Evolutionary conservation across 257 asterid species (phyloP).

Genomic region (Lycium barbarum): DNA sequence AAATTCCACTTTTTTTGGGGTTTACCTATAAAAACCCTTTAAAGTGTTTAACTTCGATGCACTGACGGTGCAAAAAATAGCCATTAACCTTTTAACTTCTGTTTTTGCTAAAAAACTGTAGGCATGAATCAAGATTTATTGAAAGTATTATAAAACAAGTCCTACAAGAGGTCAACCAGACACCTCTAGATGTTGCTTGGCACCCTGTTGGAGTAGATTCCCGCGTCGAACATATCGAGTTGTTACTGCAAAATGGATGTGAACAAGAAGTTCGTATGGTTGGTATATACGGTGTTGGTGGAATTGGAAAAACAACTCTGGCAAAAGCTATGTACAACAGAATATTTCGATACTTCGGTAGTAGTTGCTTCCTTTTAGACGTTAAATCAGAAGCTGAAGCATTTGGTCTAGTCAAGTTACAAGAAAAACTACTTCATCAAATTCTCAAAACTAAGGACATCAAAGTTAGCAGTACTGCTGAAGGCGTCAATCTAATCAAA

Average conservation of each 20-base stretch:
- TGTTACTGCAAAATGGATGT: background rate
- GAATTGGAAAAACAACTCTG: background rate
- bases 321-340: background rate
- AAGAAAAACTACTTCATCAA: background rate
- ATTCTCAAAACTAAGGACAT: background rate
- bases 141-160: too few relatives aligned
- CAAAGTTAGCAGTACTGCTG: background rate
- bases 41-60: too few relatives aligned
- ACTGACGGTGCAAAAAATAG: too few relatives aligned
- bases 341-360: background rate
- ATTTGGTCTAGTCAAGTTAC: background rate
- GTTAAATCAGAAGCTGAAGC: background rate
- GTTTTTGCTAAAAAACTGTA: too few relatives aligned
- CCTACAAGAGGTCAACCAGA: too few relatives aligned
- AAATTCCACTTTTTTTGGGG: too few relatives aligned
- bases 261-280: background rate
- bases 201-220: too few relatives aligned
- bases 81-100: too few relatives aligned
- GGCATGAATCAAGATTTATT: too few relatives aligned
- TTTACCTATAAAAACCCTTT: too few relatives aligned
- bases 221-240: background rate
- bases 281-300: conserved; percentile 6
- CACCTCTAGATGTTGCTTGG: too few relatives aligned
- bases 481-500: conserved; percentile 9
- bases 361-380: background rate